Evolutionary conservation across 352 stramenopile species (phyloP).

Genomic region (Phytophthora palmivora): DNA sequence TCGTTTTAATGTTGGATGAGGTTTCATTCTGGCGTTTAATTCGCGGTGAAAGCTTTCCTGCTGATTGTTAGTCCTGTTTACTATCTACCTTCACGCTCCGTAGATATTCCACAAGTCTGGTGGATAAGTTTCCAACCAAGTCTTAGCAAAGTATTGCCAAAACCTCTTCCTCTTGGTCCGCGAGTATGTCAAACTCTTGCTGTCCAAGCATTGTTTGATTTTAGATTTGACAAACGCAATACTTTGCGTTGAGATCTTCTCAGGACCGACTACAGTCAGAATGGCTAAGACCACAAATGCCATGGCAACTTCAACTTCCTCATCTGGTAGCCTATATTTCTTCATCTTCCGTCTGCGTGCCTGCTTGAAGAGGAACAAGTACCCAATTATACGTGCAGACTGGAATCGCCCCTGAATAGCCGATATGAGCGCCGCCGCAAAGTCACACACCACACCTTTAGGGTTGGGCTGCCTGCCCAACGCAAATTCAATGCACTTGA

Average conservation of each 20-base stretch:
- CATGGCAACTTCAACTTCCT: slow-evolving; percentile 1
- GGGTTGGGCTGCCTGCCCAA: slow-evolving; percentile 1
- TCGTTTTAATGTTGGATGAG: too few species aligned
- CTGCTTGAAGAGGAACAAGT: slow-evolving; percentile 14
- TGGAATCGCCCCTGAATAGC: too few species aligned
- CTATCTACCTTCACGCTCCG: not conserved
- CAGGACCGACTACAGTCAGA: slow-evolving; percentile 5
- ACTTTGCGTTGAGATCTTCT: too few species aligned
- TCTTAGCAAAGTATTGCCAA: too few species aligned
- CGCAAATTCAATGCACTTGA: slow-evolving; percentile 12
- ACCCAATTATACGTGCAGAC: not conserved
- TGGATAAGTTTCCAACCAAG: too few species aligned
- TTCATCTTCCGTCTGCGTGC: slow-evolving; percentile 6
- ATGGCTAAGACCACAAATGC: slow-evolving; percentile 1
- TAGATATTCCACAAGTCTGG: too few species aligned
- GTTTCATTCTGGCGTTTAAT: too few species aligned
- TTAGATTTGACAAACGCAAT: too few species aligned
- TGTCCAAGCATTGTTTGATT: too few species aligned
- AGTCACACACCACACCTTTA: slow-evolving; percentile 6
- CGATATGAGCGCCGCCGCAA: not conserved
- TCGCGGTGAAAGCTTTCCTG: not conserved
- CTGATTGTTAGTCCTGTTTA: not conserved
- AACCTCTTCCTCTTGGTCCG: too few species aligned
- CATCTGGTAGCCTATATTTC: not conserved
- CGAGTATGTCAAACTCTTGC: too few species aligned